Percentiles rank a stretch among this genome's conserved stretches.
Evolutionary conservation across 331 rosid species (phyloP).

Genomic region (Arachis monticola): DNA sequence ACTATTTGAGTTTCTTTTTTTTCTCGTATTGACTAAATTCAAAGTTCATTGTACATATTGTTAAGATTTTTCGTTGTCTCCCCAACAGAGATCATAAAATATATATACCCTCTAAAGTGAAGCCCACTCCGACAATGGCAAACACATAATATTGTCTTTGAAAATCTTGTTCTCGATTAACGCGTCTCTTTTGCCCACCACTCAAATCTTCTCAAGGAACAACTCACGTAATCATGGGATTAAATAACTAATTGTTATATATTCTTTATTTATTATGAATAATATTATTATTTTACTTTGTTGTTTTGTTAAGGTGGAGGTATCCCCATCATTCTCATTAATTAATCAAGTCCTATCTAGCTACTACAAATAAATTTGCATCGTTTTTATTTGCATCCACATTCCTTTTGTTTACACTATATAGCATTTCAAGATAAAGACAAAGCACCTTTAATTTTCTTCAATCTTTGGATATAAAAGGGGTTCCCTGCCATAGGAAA

Average conservation of each 20-base stretch:
- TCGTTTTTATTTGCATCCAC: conserved; percentile 18
- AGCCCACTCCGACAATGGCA: conserved; percentile 54
- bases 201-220: conserved; percentile 37
- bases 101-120: conserved; percentile 6
- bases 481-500: conserved; percentile 11
- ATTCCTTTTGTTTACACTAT: conserved; percentile 48
- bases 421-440: conserved; percentile 51
- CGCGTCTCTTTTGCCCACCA: conserved; percentile 48
- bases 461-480: conserved; percentile 52
- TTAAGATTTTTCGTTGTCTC: no score
- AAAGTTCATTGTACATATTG: no score
- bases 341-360: conserved; percentile 24
- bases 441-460: conserved; percentile 52
- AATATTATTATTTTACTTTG: conserved; percentile 25
- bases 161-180: conserved; percentile 37
- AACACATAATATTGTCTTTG: conserved; percentile 57
- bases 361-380: neutral
- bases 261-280: conserved; percentile 17
- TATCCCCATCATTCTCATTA: conserved; percentile 40
- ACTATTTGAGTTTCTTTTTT: neutral
- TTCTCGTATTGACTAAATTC: neutral
- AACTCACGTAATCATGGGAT: conserved; percentile 36
- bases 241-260: conserved; percentile 23
- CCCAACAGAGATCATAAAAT: no score
- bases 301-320: conserved; percentile 47